Percentiles rank a stretch among this genome's conserved stretches.
phyloP scores from a whole-genome alignment of 2,329 filamentous ascomycete genomes.

The Paraphaeosphaeria minitans region DNA sequence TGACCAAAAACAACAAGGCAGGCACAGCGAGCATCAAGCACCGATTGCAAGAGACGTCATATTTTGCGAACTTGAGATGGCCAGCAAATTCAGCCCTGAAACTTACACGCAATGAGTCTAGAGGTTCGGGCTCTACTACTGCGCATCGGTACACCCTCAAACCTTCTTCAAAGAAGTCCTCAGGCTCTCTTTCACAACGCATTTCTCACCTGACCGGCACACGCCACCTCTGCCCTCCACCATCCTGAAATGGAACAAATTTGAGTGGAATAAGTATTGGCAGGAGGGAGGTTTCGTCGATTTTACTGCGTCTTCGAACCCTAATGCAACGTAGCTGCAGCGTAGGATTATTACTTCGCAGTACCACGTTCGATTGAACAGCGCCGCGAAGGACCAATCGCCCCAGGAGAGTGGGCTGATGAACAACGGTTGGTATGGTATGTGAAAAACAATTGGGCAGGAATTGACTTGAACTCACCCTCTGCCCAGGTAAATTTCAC shows the following conservation, averaged over 20 bases:
- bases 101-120: constrained; percentile 42
- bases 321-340: constrained; percentile 57
- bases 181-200: constrained; percentile 28
- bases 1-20: constrained; percentile 24
- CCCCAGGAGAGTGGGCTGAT: constrained; percentile 57
- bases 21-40: constrained; percentile 52
- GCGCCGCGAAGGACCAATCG: constrained; percentile 50
- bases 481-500: constrained; percentile 55
- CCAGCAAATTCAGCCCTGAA: constrained; percentile 40
- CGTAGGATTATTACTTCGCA: constrained; percentile 60
- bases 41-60: constrained; percentile 50
- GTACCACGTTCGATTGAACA: constrained; percentile 60
- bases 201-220: constrained; percentile 34
- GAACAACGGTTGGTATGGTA: constrained; percentile 60
- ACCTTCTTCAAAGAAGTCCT: constrained; percentile 5
- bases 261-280: constrained; percentile 56
- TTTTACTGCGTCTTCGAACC: constrained; percentile 46
- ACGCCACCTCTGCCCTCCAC: constrained; percentile 23
- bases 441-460: neutral
- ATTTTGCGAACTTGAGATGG: constrained; percentile 51
- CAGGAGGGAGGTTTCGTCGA: constrained; percentile 57
- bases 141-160: constrained; percentile 33
- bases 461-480: neutral
- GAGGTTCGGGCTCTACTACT: constrained; percentile 49
- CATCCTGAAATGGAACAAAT: constrained; percentile 20